Conservation (phyloP, 345 rosid genomes). For the Cardiospermum halicacabum region DNA sequence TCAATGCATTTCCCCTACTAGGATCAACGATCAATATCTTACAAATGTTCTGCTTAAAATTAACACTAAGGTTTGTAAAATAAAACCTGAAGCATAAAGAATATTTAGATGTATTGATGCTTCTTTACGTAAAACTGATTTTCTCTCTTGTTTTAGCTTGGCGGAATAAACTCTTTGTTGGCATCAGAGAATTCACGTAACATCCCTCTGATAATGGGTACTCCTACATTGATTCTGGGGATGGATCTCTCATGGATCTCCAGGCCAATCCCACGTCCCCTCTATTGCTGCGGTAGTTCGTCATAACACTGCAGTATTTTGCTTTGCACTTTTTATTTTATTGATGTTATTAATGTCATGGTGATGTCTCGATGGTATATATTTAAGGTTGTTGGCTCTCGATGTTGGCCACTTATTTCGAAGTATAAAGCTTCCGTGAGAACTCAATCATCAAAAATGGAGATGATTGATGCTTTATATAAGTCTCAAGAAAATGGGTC, state of each 20-base stretch:
- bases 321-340: background rate
- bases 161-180: slow-evolving; percentile 90
- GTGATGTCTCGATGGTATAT: slow-evolving; percentile 16
- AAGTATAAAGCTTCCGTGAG: slow-evolving; percentile 86
- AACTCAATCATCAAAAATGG: slow-evolving; percentile 72
- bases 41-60: slow-evolving; percentile 87
- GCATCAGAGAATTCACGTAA: slow-evolving; percentile 43
- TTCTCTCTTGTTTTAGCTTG: slow-evolving; percentile 48
- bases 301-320: background rate
- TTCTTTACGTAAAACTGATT: background rate
- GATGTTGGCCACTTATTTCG: slow-evolving; percentile 72
- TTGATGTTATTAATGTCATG: background rate
- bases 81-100: slow-evolving; percentile 12
- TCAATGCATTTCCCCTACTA: slow-evolving; percentile 74
- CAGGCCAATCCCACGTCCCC: slow-evolving; percentile 69
- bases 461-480: slow-evolving; percentile 85
- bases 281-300: slow-evolving; percentile 72
- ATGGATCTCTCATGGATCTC: slow-evolving; percentile 95
- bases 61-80: slow-evolving; percentile 63
- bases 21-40: slow-evolving; percentile 74
- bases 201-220: slow-evolving; percentile 53
- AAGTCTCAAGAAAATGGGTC: slow-evolving; percentile 50
- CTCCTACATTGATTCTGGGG: slow-evolving; percentile 90
- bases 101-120: background rate
- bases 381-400: slow-evolving; percentile 94